Conservation (phyloP, 306 rosid genomes). For the Neltuma alba region DNA sequence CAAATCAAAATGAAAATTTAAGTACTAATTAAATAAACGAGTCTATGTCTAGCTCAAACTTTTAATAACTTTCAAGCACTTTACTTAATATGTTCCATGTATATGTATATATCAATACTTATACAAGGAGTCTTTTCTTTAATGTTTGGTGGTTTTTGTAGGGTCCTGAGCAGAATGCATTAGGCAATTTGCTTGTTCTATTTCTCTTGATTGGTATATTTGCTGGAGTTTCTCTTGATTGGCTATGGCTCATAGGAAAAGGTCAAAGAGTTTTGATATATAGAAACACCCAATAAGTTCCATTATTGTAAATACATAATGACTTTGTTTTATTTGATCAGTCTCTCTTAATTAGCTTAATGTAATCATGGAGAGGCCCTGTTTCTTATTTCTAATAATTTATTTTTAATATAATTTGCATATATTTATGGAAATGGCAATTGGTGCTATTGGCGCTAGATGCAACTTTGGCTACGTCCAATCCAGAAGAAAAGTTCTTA, state of each 20-base stretch:
- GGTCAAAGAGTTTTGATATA: constrained; percentile 2
- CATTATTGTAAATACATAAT: not conserved
- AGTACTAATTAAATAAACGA: no score
- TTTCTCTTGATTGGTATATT: constrained; percentile 61
- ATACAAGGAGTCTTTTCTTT: not conserved
- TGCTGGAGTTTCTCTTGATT: constrained; percentile 69
- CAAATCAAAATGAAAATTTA: no score
- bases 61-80: no score
- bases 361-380: not conserved
- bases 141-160: constrained; percentile 21
- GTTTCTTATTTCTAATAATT: not conserved
- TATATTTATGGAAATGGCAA: no score
- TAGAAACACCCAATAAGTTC: not conserved
- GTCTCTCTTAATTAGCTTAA: not conserved
- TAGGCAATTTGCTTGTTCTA: constrained; percentile 80
- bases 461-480: no score
- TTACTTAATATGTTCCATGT: no score
- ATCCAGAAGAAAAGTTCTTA: no score
- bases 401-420: not conserved
- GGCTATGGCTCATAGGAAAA: constrained; percentile 83
- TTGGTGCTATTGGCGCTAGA: no score
- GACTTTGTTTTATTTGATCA: not conserved
- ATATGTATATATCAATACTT: not conserved
- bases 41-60: no score
- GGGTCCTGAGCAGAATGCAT: constrained; percentile 94